phyloP scores from a whole-genome alignment of 257 asterid species.

The Fraxinus quadrangulata region DNA sequence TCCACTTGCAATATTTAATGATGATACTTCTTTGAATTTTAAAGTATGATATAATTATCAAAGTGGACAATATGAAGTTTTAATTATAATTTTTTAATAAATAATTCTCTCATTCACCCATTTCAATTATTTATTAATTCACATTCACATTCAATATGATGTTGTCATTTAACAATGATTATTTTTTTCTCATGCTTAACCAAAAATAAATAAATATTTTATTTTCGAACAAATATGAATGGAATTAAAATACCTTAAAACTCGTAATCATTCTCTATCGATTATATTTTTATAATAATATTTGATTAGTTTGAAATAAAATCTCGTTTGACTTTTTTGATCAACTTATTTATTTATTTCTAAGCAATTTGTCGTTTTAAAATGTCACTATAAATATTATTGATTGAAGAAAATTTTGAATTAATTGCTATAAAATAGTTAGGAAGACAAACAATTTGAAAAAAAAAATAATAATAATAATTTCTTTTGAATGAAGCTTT shows the following conservation, averaged over 20 bases:
- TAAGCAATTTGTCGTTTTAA: too few species aligned
- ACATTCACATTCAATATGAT: constrained; percentile 13
- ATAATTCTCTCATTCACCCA: constrained; percentile 17
- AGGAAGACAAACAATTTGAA: not conserved
- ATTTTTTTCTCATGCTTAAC: not conserved
- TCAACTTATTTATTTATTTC: not conserved
- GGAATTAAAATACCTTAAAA: not conserved
- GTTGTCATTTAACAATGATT: constrained; percentile 17
- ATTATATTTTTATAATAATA: not conserved
- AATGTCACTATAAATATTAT: not conserved
- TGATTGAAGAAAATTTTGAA: not conserved
- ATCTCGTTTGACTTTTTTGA: not conserved
- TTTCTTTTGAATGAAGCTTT: not conserved
- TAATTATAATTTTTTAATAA: not conserved
- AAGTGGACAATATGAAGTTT: constrained; percentile 38
- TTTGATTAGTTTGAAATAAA: not conserved
- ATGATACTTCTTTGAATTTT: constrained; percentile 30
- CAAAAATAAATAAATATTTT: not conserved
- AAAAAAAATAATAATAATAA: not conserved
- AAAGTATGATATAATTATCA: constrained; percentile 27
- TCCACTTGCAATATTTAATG: constrained; percentile 42
- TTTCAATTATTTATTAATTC: constrained; percentile 15
- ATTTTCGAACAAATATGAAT: not conserved
- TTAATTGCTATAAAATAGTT: not conserved
- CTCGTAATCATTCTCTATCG: not conserved